Base-by-base conservation (phyloP, 208 protist species). In the Trypanosoma platydactyli region DNA sequence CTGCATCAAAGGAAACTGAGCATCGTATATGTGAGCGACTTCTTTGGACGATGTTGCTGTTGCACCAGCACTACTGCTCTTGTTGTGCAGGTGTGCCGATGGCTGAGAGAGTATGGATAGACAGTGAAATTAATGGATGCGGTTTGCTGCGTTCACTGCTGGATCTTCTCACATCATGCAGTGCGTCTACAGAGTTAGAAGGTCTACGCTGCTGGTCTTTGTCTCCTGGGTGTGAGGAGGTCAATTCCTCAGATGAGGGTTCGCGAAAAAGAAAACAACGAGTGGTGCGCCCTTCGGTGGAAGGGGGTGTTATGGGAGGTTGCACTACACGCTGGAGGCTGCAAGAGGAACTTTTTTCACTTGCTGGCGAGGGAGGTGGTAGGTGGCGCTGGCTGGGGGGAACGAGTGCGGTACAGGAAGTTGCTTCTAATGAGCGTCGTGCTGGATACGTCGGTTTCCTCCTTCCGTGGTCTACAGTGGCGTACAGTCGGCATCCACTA, bases 391-490 rank as follows among this genome's bases (percentile, higher is more conserved):
- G 89, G 86, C 63, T 92, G 13, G 80, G 82, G 45, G 76, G 73
- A 20, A 46, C 80, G 18, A 65, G 66, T n/a, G 80, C 82, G 12
- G 58, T 91, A 52, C 61, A 55, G 42, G 68, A 46, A 18, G 74
- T 63, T 7, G 29, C 71, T n/a, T 52, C 51, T 24, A 46, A 3
- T 63, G 29, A 58, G 15, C 33, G 15, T 35, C 1, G 25, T 25
- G 54, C 51, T 35, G 30, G 22, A 38, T 46, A 29, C 41, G 22
- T 45, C n/a, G 33, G 59, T 65, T 81, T 83, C 27, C 71, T 95
- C 13, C 67, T 95, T 38, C 90, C 90, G 41, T 95, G 86, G 84
- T 86, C 72, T 11, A 88, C 87, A 15, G 56, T 89, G 25, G 86
- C 83, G 9, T 45, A 66, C 16, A 80, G 77, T 33, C 79, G 80